Evolutionary conservation across 2,329 filamentous ascomycete species (phyloP), one percentile per base, ranked within the genome.

Genomic region (Westerdykella ornata): DNA sequence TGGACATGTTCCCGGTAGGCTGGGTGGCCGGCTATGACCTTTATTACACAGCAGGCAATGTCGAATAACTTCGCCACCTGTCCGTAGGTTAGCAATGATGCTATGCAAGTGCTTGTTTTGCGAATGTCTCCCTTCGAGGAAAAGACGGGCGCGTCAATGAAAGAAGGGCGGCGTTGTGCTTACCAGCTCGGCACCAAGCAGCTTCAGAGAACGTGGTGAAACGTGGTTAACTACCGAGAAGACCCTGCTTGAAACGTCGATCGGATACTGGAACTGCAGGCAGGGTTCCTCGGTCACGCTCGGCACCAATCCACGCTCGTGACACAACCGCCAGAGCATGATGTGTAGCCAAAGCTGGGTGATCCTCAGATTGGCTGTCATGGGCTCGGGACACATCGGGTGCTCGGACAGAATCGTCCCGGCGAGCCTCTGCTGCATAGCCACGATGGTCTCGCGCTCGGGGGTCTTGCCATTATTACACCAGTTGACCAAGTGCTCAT

Each of bases 41-140:
- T 84, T 6, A 77, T 82, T 46, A 92, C 72, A 13, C 81, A 80
- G 60, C 77, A 84, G 11, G 85, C 80, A 28, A 89, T 77, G 51
- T 89, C 84, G 53, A 92, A 78, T 11, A 94, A 68, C 60, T 90
- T 90, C 59, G 89, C 85, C 45, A 92, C 80, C 78, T 82, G 52
- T n/a, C n/a, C 44, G 35, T 41, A 28, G 28, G 55, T 63, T 48
- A 65, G 60, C 50, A 45, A 7, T 3, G 16, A 12, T 32, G 4
- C 13, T 13, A 32, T 32, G 13, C 17, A 5, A 17, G 22, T 26
- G 22, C 4, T 26, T 7, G 7, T 4, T 4, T 7, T 26, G 22
- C 22, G n/a, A 30, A 30, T 9, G 28, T 9, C 28, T 30, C 28
- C 9, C 9, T 9, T 30, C 11, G 15, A 37, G 17, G 8, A 19